Conservation (phyloP, 1,139 yeast genomes). For the Nadsonia starkeyi-henricii region DNA sequence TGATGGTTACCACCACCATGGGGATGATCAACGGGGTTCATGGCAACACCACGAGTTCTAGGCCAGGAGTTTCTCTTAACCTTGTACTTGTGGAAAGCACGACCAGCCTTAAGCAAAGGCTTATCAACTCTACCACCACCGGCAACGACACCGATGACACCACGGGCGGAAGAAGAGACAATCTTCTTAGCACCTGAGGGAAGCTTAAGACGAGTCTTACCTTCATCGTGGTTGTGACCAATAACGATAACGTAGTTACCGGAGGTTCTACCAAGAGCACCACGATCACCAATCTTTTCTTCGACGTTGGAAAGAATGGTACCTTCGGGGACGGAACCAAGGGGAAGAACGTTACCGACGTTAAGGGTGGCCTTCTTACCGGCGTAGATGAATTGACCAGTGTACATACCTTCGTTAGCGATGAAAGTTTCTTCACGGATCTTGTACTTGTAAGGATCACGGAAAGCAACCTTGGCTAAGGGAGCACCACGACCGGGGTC, state of each 20-base stretch:
- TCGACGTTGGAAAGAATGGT: constrained; percentile 96
- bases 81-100: constrained; percentile 98
- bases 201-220: constrained; percentile 97
- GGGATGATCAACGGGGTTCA: constrained; percentile 99
- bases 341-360: constrained; percentile 95
- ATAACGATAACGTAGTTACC: constrained; percentile 98
- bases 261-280: constrained; percentile 98
- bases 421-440: constrained; percentile 96
- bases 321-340: constrained; percentile 98
- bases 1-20: constrained; percentile 99
- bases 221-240: constrained; percentile 98
- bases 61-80: constrained; percentile 99
- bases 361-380: constrained; percentile 97
- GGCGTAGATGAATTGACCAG: constrained; percentile 97
- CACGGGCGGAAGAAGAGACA: constrained; percentile 91
- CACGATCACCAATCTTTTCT: constrained; percentile 99
- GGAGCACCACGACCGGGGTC: constrained; percentile 99
- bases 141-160: constrained; percentile 98
- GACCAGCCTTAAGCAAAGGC: constrained; percentile 99
- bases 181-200: constrained; percentile 99
- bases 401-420: constrained; percentile 99
- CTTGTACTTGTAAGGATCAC: constrained; percentile 98
- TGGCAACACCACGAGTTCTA: constrained; percentile 99
- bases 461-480: constrained; percentile 96
- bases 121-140: constrained; percentile 99